Evolutionary conservation across 2,329 filamentous ascomycete species (phyloP), one percentile per base, ranked within the genome.

Genomic region (Torrubiellomyces zombiae): DNA sequence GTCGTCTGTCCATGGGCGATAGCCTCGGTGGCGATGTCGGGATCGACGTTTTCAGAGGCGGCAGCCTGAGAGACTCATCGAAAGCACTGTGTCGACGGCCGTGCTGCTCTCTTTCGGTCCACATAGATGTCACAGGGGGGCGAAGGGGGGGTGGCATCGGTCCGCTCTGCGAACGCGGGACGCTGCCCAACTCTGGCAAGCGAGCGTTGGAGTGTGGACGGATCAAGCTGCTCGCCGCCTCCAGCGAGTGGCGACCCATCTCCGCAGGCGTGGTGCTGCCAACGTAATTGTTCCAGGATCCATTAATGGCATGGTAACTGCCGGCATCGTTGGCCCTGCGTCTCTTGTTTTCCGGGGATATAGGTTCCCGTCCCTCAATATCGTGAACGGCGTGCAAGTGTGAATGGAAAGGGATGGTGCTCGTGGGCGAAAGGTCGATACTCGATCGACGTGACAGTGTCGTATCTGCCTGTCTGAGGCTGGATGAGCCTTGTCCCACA

Each of bases 341-440:
- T 28, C 73, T 63, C 42, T 79, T 78, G 15, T 52, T 47, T 26
- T 76, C 72, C 25, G 58, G 53, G 24, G 55, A 57, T 11, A 46
- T 36, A 9, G 46, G 40, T 9, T 57, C 47, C 25, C 55, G 48
- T 12, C 56, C 51, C 12, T 57, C 47, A 15, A 34, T 26, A 1
- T 48, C 42, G 23, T 40, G 38, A 17, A 38, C 31, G 7, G 24
- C 25, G 14, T 38, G 30, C 11, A 39, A 32, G 16, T 42, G 42
- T 8, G 37, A 27, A 4, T 32, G 28, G 14, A 38, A 36, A 1
- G 38, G 35, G 15, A 40, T 20, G 11, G 36, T 32, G 24, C 37
- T 36, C 25, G 34, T 33, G 7, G 36, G 23, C 24, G 40, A 37
- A 31, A 30, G 28, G 21, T 45, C 42, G 20, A 41, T 39, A 22